Conservation (phyloP, 1,284 basidiomycete genomes). For the Gymnopus androsaceus region DNA sequence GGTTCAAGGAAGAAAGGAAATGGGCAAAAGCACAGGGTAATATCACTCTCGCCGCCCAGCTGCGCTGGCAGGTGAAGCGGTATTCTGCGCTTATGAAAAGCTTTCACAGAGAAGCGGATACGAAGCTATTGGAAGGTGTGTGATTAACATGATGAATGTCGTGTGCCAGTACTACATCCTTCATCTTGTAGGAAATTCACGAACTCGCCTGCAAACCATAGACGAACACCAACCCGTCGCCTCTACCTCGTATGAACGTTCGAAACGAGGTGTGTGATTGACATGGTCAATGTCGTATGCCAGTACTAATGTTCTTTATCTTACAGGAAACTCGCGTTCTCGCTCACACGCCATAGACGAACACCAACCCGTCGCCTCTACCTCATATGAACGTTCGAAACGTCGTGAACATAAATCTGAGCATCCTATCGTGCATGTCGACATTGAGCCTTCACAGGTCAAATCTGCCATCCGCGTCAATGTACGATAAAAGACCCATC, state of each 20-base stretch:
- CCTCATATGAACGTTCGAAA: slow-evolving; percentile 12
- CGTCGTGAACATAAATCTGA: slow-evolving; percentile 6
- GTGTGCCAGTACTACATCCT: slow-evolving; percentile 8
- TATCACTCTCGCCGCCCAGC: slow-evolving; percentile 66
- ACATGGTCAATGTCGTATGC: slow-evolving; percentile 1
- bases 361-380: slow-evolving; percentile 14
- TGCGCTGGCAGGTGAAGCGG: slow-evolving; percentile 79
- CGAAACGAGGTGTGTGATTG: slow-evolving; percentile 2
- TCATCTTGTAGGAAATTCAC: slow-evolving; percentile 5
- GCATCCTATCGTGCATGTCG: slow-evolving; percentile 18
- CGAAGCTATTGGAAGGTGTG: slow-evolving; percentile 69
- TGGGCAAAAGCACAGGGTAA: slow-evolving; percentile 81
- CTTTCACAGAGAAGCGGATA: slow-evolving; percentile 75
- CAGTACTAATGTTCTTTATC: slow-evolving; percentile 6
- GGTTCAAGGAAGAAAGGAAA: slow-evolving; percentile 81
- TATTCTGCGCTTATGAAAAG: slow-evolving; percentile 79
- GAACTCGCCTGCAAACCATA: slow-evolving; percentile 17
- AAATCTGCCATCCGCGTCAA: slow-evolving; percentile 23
- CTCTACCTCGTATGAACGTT: slow-evolving; percentile 12
- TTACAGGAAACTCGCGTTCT: slow-evolving; percentile 9
- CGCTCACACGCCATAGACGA: slow-evolving; percentile 19
- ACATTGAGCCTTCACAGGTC: slow-evolving; percentile 20
- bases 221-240: slow-evolving; percentile 17
- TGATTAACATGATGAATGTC: slow-evolving; percentile 8
- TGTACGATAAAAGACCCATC: slow-evolving; percentile 17